Base-by-base conservation (phyloP, 2,329 filamentous ascomycete genomes). In the Pseudogymnoascus pannorum region DNA sequence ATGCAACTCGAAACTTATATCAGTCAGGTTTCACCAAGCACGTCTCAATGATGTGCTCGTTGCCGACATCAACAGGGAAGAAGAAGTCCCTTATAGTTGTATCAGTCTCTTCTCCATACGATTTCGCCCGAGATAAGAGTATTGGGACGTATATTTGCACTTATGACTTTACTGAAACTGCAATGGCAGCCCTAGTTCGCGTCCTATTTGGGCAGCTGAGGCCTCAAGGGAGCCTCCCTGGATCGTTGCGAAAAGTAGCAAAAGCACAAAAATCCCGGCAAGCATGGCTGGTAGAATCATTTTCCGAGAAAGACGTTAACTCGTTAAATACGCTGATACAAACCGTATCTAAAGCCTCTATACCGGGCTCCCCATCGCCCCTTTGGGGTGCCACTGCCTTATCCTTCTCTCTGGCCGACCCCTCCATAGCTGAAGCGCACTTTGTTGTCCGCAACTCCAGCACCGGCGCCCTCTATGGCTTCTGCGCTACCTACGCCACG, bases 21-120 rank as follows among this genome's bases (percentile, higher is more conserved):
- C 93, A 97, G 72, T 86, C 91, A 58, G 92, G 92, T 0, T 97
- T 97, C 72, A 93, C 93, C 1, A 97, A 97, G 72, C 93, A 97
- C 67, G 90, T 97, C 7, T 88, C 92, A 11, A 94, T 96, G 88
- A 93, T 97, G 75, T 97, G 92, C 75, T 91, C 89, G 20, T 88
- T 92, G 84, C 81, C 91, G 62, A 84, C 86, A 5, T 85, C 87
- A 5, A 83, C 83, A 12, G 89, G 89, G 1, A 89, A 92, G 70
- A 90, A 94, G 73, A 97, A 96, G 75, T 90, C 92, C 1, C 77
- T 97, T 36, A 87, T 97, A 22, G 93, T 97, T 3, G 88, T 97
- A 6, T 89, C 93, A 0, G 92, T 96, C 67, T 96, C 92, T 74
- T 97, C 92, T 0, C 93, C 93, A 0, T 97, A 97, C 73, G 93